Percentiles rank a stretch among this genome's conserved stretches.
phyloP scores from a whole-genome alignment of 306 rosid genomes.

The Trichosanthes cucumerina region DNA sequence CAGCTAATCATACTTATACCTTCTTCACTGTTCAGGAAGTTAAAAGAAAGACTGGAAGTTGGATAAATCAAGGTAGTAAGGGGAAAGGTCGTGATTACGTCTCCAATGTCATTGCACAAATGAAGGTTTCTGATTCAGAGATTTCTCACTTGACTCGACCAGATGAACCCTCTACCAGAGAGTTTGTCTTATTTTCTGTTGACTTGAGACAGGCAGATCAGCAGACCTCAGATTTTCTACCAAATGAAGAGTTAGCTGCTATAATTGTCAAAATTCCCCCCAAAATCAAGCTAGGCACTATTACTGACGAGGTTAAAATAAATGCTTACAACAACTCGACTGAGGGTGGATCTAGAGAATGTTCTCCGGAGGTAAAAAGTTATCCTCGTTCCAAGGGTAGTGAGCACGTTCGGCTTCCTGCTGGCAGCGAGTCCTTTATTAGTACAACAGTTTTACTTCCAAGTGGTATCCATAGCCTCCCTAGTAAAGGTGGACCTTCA shows the following conservation, averaged over 20 bases:
- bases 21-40: conserved; percentile 63
- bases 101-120: conserved; percentile 65
- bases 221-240: conserved; percentile 51
- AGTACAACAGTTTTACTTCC: conserved; percentile 77
- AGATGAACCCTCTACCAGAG: conserved; percentile 35
- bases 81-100: conserved; percentile 57
- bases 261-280: conserved; percentile 55
- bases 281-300: conserved; percentile 16
- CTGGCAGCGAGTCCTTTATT: conserved; percentile 18
- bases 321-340: conserved; percentile 13
- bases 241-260: conserved; percentile 86
- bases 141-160: conserved; percentile 26
- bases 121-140: conserved; percentile 65
- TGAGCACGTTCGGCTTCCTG: conserved; percentile 11
- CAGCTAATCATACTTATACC: conserved; percentile 40
- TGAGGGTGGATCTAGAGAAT: conserved; percentile 20
- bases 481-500: conserved; percentile 91
- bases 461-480: conserved; percentile 77
- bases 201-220: conserved; percentile 42
- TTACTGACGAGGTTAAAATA: conserved; percentile 13
- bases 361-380: conserved; percentile 14
- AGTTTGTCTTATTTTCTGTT: conserved; percentile 68
- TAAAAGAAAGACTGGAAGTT: conserved; percentile 65
- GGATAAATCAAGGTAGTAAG: conserved; percentile 66
- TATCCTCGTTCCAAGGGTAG: conserved; percentile 15